These are phyloP conservation scores for Suhomyces panamericanus DNA, from an alignment of 1,139 yeast species.

Conservation along the genomic window DNA sequence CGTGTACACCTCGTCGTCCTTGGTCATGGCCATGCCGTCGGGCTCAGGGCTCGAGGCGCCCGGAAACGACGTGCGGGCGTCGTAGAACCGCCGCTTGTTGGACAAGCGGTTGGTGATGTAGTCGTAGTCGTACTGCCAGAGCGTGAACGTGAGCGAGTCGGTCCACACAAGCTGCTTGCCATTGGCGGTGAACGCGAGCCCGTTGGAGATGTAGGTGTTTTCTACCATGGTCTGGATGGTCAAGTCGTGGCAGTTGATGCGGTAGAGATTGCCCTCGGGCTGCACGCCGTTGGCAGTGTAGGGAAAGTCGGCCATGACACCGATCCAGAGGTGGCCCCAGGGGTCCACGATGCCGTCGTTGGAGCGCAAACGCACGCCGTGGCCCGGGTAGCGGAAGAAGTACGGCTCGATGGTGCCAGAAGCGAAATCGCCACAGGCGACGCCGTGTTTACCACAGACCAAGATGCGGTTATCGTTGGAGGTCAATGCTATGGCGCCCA, in stretches of 20 bases:
- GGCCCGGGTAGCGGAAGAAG: conserved; percentile 45
- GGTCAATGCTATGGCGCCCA: conserved; percentile 69
- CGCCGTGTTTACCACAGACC: conserved; percentile 59
- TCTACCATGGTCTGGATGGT: conserved; percentile 33
- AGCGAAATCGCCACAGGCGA: conserved; percentile 49
- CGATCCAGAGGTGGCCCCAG: conserved; percentile 69
- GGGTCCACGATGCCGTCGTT: conserved; percentile 76
- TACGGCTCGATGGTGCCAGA: conserved; percentile 41
- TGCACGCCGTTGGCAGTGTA: conserved; percentile 26
- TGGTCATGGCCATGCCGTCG: conserved; percentile 74
- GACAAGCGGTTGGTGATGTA: conserved; percentile 42
- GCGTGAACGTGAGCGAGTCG: conserved; percentile 60
- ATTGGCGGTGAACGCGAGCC: conserved; percentile 68
- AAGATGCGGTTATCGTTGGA: conserved; percentile 38
- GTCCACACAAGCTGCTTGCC: conserved; percentile 63
- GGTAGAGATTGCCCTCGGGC: conserved; percentile 47
- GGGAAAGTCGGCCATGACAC: conserved; percentile 67
- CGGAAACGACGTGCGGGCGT: conserved; percentile 35
- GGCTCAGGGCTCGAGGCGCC: conserved; percentile 56
- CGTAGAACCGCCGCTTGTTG: conserved; percentile 45
- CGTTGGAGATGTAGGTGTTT: conserved; percentile 62
- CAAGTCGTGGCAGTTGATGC: conserved; percentile 38
- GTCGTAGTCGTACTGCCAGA: conserved; percentile 66
- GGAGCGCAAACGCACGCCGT: conserved; percentile 48
- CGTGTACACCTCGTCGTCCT: conserved; percentile 61